phyloP scores from a whole-genome alignment of 768 basidiomycete genomes.

The Mycena kentingensis region DNA sequence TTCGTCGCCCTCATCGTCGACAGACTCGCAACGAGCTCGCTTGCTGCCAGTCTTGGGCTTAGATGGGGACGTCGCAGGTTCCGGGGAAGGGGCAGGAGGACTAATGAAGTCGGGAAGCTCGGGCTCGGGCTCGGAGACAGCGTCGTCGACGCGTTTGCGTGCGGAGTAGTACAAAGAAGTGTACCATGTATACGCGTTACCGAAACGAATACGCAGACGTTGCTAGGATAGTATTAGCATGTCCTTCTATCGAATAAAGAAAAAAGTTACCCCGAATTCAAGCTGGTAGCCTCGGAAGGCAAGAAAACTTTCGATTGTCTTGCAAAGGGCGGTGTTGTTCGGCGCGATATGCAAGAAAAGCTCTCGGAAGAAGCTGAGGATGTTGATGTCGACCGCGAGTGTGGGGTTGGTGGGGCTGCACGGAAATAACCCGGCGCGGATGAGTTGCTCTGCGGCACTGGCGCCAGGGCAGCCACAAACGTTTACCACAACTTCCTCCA shows the following conservation, averaged over 20 bases:
- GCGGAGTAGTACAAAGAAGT: constrained; percentile 16
- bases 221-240: constrained; percentile 20
- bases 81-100: not conserved
- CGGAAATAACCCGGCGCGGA: constrained; percentile 30
- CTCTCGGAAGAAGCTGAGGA: constrained; percentile 30
- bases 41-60: not conserved
- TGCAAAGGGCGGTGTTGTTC: constrained; percentile 31
- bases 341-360: constrained; percentile 31
- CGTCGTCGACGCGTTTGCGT: too few species aligned
- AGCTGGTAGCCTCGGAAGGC: constrained; percentile 9
- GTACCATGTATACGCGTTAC: constrained; percentile 32
- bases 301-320: constrained; percentile 29
- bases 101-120: not conserved
- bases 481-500: constrained; percentile 7
- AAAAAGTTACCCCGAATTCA: not conserved
- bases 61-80: constrained; percentile 12
- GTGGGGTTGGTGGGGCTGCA: constrained; percentile 31
- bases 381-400: constrained; percentile 33
- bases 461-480: constrained; percentile 12
- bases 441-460: constrained; percentile 25
- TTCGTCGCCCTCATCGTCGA: too few species aligned
- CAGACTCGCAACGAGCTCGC: too few species aligned
- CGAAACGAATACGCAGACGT: constrained; percentile 25
- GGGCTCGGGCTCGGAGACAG: not conserved
- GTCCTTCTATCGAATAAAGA: too few species aligned